Percentiles rank a stretch among this genome's conserved stretches.
phyloP scores from a whole-genome alignment of 2,329 filamentous ascomycete genomes.

The Cordyceps farinosa region DNA sequence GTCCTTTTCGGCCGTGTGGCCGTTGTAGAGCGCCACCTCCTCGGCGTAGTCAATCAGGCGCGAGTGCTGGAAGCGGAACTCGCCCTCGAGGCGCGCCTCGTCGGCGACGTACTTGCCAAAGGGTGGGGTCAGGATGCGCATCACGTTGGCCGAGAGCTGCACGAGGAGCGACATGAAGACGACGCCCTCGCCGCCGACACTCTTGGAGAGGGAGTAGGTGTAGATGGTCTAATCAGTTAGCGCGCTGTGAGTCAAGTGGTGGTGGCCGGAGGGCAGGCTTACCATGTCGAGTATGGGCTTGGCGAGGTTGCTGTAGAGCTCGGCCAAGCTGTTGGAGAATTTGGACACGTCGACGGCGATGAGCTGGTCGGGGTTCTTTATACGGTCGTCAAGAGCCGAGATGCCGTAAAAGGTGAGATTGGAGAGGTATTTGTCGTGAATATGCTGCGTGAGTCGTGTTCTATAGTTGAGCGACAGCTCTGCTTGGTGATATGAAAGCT shows the following conservation, averaged over 20 bases:
- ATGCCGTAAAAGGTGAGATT: conserved; percentile 98
- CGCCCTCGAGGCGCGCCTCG: conserved; percentile 88
- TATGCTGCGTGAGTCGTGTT: conserved; percentile 86
- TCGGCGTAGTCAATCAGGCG: conserved; percentile 94
- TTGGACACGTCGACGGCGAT: conserved; percentile 96
- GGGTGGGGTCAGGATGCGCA: conserved; percentile 90
- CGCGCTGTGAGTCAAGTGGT: no score
- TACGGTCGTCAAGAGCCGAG: conserved; percentile 89
- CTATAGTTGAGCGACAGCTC: conserved; percentile 91
- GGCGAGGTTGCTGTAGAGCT: conserved; percentile 92
- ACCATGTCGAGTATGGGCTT: conserved; percentile 94
- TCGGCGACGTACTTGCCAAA: conserved; percentile 98
- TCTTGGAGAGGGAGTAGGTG: conserved; percentile 88
- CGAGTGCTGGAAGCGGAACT: conserved; percentile 94
- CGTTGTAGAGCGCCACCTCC: conserved; percentile 87
- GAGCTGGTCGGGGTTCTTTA: conserved; percentile 97
- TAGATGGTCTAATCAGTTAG: conserved; percentile 66
- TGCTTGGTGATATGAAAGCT: conserved; percentile 96
- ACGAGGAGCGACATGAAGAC: conserved; percentile 94
- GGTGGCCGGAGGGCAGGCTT: conserved; percentile 21
- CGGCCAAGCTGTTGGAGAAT: conserved; percentile 91
- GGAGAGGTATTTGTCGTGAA: conserved; percentile 94
- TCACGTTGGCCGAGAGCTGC: conserved; percentile 85
- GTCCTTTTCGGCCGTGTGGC: conserved; percentile 92
- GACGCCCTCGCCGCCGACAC: conserved; percentile 91